Evolutionary conservation across 345 rosid genomes (phyloP).

Genomic region (Melaleuca alternifolia): DNA sequence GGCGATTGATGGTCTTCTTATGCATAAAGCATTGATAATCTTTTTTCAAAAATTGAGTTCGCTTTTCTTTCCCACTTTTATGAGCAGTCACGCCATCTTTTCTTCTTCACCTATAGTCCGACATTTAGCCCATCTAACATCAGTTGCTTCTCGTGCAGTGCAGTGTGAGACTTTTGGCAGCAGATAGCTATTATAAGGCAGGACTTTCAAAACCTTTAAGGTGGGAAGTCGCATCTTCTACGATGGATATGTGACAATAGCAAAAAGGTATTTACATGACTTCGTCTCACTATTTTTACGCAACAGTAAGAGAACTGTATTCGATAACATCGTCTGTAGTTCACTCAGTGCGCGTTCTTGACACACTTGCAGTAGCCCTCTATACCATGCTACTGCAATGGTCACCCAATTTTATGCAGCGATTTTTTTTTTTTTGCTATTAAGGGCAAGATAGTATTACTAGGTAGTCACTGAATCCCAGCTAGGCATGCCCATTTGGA

Average conservation of each 20-base stretch:
- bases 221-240: neutral
- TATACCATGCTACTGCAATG: conserved; percentile 5
- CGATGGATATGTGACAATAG: neutral
- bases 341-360: neutral
- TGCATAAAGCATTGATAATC: neutral
- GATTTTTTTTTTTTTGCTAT: neutral
- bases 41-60: neutral
- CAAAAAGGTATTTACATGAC: neutral
- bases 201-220: neutral
- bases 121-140: neutral
- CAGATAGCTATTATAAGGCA: neutral
- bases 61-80: neutral
- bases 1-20: neutral
- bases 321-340: neutral
- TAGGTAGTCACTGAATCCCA: neutral
- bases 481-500: neutral
- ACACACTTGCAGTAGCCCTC: conserved; percentile 3
- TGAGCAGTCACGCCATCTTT: neutral
- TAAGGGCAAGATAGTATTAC: neutral
- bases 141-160: neutral
- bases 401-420: neutral
- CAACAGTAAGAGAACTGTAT: conserved; percentile 1
- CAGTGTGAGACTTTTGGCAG: neutral
- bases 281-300: neutral
- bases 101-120: neutral